phyloP scores from a whole-genome alignment of 768 basidiomycete species.

The Tricholoma saponaceum region DNA sequence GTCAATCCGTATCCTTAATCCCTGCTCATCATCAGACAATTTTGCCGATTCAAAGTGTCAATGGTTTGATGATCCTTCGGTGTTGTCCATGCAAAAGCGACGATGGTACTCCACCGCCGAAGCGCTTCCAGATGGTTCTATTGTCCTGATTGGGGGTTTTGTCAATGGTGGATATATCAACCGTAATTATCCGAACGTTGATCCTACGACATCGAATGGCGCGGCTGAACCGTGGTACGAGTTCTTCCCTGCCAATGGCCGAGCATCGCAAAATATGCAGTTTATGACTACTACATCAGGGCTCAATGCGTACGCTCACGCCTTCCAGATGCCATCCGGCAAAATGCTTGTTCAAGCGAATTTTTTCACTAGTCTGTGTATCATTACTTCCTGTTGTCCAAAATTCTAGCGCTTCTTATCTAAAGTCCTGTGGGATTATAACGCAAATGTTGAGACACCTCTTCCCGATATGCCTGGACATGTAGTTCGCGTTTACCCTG shows the following conservation, averaged over 20 bases:
- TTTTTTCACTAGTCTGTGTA: conserved; percentile 61
- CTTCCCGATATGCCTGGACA: conserved; percentile 71
- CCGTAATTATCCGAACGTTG: conserved; percentile 67
- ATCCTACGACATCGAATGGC: conserved; percentile 60
- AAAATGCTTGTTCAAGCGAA: conserved; percentile 84
- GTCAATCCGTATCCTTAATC: conserved; percentile 78
- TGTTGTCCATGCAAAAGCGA: conserved; percentile 61
- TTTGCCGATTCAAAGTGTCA: conserved; percentile 50
- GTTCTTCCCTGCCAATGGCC: conserved; percentile 68
- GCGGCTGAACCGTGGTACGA: conserved; percentile 85
- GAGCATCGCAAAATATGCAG: conserved; percentile 48
- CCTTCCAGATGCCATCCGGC: conserved; percentile 72
- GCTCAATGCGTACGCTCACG: conserved; percentile 72
- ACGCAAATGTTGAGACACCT: conserved; percentile 52
- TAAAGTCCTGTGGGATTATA: conserved; percentile 48
- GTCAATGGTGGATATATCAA: conserved; percentile 78
- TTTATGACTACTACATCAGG: conserved; percentile 75
- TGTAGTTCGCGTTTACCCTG: conserved; percentile 84
- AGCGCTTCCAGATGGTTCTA: conserved; percentile 67
- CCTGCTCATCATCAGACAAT: conserved; percentile 53
- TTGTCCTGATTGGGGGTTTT: conserved; percentile 82
- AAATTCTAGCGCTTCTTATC: neutral
- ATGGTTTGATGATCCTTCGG: conserved; percentile 67
- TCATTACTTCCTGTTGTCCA: neutral
- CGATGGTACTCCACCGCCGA: conserved; percentile 83